These are phyloP conservation scores for Kluyveromyces lactis DNA, from an alignment of 805 yeast genomes.

Conservation along the genomic window DNA sequence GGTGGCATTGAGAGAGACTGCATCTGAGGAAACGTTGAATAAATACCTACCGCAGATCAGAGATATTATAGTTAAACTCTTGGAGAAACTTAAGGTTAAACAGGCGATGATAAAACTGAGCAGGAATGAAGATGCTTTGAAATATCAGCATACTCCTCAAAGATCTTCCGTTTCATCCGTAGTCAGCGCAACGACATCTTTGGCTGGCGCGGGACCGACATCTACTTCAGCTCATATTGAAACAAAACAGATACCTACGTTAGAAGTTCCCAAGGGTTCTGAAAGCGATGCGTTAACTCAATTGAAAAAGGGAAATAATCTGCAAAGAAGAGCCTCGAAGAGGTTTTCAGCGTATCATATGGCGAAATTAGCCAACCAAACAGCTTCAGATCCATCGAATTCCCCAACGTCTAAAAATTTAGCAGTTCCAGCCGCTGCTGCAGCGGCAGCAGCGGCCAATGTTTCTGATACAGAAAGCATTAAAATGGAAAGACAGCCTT, in stretches of 20 bases:
- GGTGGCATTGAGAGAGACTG: constrained; percentile 74
- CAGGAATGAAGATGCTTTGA: not conserved
- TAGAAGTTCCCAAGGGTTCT: not conserved
- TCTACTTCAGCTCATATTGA: no score
- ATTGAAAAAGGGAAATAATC: constrained; percentile 71
- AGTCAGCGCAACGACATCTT: constrained; percentile 5
- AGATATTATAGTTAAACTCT: constrained; percentile 71
- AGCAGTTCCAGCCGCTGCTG: not conserved
- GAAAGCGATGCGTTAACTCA: constrained; percentile 58
- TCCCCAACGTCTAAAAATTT: not conserved
- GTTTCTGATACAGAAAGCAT: not conserved
- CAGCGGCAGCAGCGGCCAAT: not conserved
- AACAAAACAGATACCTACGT: constrained; percentile 9
- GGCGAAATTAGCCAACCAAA: constrained; percentile 56
- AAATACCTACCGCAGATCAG: constrained; percentile 75
- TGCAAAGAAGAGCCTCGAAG: constrained; percentile 89
- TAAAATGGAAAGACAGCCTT: not conserved
- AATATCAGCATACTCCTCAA: not conserved
- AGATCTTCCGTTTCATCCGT: constrained; percentile 8
- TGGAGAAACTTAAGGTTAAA: constrained; percentile 73
- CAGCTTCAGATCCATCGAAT: constrained; percentile 21
- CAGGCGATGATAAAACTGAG: constrained; percentile 40
- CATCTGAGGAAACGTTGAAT: constrained; percentile 76
- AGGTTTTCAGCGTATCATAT: constrained; percentile 90
- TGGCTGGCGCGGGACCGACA: not conserved